Percentiles rank a stretch among this genome's conserved stretches.
Evolutionary conservation across 768 basidiomycete genomes (phyloP).

Genomic region (Tylopilus vinaceipallidus): DNA sequence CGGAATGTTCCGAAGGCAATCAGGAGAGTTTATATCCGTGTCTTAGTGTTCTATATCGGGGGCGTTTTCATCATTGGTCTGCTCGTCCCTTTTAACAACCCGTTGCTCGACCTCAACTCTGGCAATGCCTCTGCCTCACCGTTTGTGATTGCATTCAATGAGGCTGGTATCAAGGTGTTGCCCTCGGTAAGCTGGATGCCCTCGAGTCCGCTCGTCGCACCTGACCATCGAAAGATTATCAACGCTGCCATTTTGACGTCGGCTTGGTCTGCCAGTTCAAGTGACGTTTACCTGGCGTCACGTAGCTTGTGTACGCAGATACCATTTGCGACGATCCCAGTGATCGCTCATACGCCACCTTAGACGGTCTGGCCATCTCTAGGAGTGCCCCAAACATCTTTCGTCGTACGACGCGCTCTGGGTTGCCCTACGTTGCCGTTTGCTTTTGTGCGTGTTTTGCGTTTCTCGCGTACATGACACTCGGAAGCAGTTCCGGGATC

Average conservation of each 20-base stretch:
- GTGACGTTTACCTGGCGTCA: conserved; percentile 39
- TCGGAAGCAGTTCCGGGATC: conserved; percentile 32
- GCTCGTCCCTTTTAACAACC: conserved; percentile 48
- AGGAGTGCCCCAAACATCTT: conserved; percentile 57
- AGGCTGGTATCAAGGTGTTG: conserved; percentile 55
- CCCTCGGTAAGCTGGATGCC: conserved; percentile 38
- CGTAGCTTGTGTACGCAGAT: conserved; percentile 34
- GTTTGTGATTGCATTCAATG: conserved; percentile 55
- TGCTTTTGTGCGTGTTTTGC: conserved; percentile 30
- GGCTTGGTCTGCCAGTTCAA: conserved; percentile 42
- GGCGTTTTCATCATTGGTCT: conserved; percentile 48
- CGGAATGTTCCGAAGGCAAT: conserved; percentile 40
- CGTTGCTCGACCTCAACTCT: conserved; percentile 37
- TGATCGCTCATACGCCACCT: conserved; percentile 7
- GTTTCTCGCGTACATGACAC: conserved; percentile 41
- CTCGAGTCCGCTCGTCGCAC: not conserved
- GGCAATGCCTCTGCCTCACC: conserved; percentile 46
- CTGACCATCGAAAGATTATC: conserved; percentile 22
- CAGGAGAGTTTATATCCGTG: conserved; percentile 42
- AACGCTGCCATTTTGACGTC: conserved; percentile 43
- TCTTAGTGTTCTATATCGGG: conserved; percentile 38
- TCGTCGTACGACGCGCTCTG: conserved; percentile 33
- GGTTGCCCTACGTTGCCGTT: conserved; percentile 47
- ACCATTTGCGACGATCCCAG: not conserved
- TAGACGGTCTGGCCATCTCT: conserved; percentile 51